Evolutionary conservation across 2,329 filamentous ascomycete genomes (phyloP).

Genomic region (Paraphoma chrysanthemicola): DNA sequence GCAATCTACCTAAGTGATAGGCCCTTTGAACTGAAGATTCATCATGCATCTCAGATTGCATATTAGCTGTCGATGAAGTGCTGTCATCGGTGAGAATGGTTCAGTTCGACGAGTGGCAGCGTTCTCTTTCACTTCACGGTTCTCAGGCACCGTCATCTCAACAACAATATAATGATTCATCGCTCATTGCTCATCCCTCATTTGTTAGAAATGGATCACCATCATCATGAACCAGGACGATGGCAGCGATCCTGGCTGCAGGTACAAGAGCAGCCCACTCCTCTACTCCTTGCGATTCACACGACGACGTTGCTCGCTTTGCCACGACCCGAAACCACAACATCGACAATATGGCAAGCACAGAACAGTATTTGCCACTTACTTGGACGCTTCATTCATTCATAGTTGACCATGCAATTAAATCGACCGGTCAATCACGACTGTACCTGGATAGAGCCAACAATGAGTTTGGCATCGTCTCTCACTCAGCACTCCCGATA

Average conservation of each 20-base stretch:
- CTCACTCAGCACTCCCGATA: not conserved
- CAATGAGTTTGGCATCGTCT: constrained; percentile 23
- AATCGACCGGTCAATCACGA: not conserved
- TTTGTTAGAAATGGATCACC: too few species aligned
- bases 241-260: not conserved
- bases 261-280: not conserved
- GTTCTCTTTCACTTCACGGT: not conserved
- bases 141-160: not conserved
- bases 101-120: not conserved
- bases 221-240: not conserved
- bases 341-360: not conserved
- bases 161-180: not conserved
- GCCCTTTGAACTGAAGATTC: not conserved
- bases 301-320: not conserved
- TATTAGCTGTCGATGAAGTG: too few species aligned
- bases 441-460: constrained; percentile 23
- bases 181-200: not conserved
- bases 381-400: constrained; percentile 19
- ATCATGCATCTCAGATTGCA: not conserved
- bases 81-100: not conserved
- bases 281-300: not conserved
- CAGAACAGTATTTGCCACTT: not conserved
- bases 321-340: not conserved
- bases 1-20: too few species aligned
- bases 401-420: constrained; percentile 12